Conservation (phyloP, 768 basidiomycete genomes). For the Lactarius sanguifluus region DNA sequence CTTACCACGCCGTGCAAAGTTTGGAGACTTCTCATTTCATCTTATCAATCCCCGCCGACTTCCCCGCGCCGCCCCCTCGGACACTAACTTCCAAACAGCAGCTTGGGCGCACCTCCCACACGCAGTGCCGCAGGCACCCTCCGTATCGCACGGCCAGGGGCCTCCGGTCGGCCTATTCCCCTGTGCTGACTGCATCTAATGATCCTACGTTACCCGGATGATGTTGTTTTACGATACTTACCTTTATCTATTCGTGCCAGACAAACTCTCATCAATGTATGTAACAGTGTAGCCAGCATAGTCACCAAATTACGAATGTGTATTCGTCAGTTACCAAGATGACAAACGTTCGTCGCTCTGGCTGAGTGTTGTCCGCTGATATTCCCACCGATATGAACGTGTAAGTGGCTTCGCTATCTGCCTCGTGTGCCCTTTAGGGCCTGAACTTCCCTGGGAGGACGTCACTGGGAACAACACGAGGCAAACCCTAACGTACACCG, state of each 20-base stretch:
- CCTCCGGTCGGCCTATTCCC: slow-evolving; percentile 1
- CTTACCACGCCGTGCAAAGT: slow-evolving; percentile 14
- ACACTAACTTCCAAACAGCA: slow-evolving; percentile 8
- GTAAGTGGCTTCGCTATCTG: slow-evolving; percentile 24
- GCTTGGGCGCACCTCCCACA: slow-evolving; percentile 22
- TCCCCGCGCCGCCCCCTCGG: slow-evolving; percentile 17
- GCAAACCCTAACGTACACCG: slow-evolving; percentile 22
- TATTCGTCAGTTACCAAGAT: slow-evolving; percentile 17
- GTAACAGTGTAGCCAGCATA: slow-evolving; percentile 24
- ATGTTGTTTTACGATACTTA: slow-evolving; percentile 21
- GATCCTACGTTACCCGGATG: slow-evolving; percentile 19
- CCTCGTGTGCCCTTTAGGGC: slow-evolving; percentile 21
- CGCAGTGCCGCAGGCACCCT: slow-evolving; percentile 11
- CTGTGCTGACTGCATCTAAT: slow-evolving; percentile 3
- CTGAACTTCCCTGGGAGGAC: slow-evolving; percentile 20
- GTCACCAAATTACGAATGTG: slow-evolving; percentile 21
- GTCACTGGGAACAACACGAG: slow-evolving; percentile 19
- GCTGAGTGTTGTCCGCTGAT: slow-evolving; percentile 20
- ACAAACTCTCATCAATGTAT: slow-evolving; percentile 6
- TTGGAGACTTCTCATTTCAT: slow-evolving; percentile 17
- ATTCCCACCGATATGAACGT: slow-evolving; percentile 28
- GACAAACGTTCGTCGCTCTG: slow-evolving; percentile 12
- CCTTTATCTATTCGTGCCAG: slow-evolving; percentile 17
- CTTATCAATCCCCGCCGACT: slow-evolving; percentile 13
- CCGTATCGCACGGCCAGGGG: slow-evolving; percentile 3